phyloP scores from a whole-genome alignment of 2,329 filamentous ascomycete species.

The Sporothrix protearum region DNA sequence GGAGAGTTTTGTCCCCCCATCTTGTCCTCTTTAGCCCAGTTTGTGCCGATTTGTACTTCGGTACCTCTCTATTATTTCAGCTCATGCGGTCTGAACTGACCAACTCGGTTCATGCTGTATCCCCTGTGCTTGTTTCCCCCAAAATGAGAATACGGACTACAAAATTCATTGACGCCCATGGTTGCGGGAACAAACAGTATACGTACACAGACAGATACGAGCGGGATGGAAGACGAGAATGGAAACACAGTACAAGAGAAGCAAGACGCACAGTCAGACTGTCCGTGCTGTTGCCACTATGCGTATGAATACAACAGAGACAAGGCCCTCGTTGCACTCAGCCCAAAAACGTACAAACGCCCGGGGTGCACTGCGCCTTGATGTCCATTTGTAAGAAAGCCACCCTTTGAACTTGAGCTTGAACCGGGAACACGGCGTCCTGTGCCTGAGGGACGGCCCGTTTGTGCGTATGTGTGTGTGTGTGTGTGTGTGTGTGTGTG shows the following conservation, averaged over 20 bases:
- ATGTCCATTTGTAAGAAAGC: neutral
- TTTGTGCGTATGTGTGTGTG: too few relatives aligned
- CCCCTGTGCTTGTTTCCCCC: neutral
- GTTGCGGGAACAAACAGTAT: neutral
- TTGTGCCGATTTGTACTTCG: neutral
- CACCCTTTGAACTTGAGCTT: neutral
- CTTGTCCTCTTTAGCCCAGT: neutral
- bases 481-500: neutral
- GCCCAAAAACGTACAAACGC: neutral
- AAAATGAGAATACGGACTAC: neutral
- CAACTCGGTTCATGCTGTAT: neutral
- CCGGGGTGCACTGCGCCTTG: neutral
- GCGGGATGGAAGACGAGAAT: neutral
- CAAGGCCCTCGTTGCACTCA: neutral
- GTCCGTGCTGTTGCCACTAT: neutral
- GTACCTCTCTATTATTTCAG: neutral
- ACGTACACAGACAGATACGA: neutral
- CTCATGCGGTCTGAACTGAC: neutral
- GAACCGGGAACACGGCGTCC: conserved; percentile 13
- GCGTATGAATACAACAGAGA: neutral
- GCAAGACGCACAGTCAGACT: neutral
- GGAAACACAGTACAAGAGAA: neutral
- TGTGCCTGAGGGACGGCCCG: neutral
- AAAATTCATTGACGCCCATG: neutral
- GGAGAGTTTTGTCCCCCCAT: neutral